Percentiles rank a stretch among this genome's conserved stretches.
Evolutionary conservation across 805 yeast species (phyloP).

Genomic region (Candida bentonensis): DNA sequence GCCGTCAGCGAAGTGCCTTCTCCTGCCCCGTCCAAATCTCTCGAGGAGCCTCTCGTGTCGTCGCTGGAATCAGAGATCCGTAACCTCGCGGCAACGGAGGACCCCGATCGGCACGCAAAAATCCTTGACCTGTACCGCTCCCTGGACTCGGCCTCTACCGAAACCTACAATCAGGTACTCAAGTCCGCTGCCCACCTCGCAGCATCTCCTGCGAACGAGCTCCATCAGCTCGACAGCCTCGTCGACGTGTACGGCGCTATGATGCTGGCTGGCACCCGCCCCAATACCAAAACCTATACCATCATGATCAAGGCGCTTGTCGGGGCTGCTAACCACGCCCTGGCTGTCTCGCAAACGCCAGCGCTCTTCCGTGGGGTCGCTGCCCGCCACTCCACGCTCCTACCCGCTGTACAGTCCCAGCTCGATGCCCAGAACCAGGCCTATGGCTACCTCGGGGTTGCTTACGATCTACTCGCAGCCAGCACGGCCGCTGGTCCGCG

Average conservation of each 20-base stretch:
- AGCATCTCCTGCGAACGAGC: background rate
- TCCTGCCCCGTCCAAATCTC: background rate
- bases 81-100: background rate
- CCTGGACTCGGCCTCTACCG: background rate
- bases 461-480: constrained; percentile 19
- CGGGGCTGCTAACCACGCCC: constrained; percentile 9
- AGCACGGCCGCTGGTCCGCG: constrained; percentile 12
- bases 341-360: constrained; percentile 1
- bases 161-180: background rate
- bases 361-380: constrained; percentile 4
- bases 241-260: background rate
- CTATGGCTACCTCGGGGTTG: constrained; percentile 13
- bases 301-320: constrained; percentile 15
- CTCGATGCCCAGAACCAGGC: constrained; percentile 7
- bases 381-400: constrained; percentile 2
- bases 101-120: background rate
- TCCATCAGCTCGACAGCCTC: background rate
- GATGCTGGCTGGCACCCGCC: constrained; percentile 8
- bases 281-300: constrained; percentile 16
- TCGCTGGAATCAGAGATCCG: background rate
- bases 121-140: background rate
- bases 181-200: background rate
- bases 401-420: constrained; percentile 6
- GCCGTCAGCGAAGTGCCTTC: background rate
- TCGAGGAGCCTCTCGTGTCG: background rate